A percentile compares a stretch with the other conserved stretches of the same genome.
Conservation (phyloP, 495 filamentous ascomycete species). For the Podospora didyma region DNA sequence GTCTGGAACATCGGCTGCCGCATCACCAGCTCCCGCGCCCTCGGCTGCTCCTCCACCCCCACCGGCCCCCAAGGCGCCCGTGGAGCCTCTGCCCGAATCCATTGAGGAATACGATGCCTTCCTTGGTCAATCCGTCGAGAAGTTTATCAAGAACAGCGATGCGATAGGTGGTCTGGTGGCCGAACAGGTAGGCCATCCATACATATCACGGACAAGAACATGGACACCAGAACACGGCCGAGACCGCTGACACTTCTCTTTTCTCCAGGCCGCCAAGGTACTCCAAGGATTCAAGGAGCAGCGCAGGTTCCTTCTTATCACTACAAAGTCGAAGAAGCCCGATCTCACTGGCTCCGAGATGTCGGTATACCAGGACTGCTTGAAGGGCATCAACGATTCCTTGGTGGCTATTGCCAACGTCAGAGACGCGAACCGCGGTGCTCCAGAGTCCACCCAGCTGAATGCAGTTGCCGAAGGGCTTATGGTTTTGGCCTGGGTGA, state of each 20-base stretch:
- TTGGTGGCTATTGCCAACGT: slow-evolving; percentile 73
- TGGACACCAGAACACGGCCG: neutral
- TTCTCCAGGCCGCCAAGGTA: slow-evolving; percentile 31
- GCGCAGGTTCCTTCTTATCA: slow-evolving; percentile 80
- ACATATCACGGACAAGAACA: neutral
- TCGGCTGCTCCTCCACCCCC: slow-evolving; percentile 14
- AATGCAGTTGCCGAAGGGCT: slow-evolving; percentile 87
- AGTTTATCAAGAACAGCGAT: slow-evolving; percentile 73
- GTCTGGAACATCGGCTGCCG: slow-evolving; percentile 12
- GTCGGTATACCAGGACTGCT: slow-evolving; percentile 58
- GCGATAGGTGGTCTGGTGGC: slow-evolving; percentile 72
- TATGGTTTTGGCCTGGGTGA: slow-evolving; percentile 79
- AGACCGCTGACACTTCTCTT: neutral
- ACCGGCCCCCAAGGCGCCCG: slow-evolving; percentile 30
- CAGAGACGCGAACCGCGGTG: slow-evolving; percentile 70
- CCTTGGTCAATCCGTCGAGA: slow-evolving; percentile 68
- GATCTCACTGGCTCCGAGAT: slow-evolving; percentile 62
- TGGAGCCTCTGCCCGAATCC: slow-evolving; percentile 64
- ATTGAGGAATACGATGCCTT: slow-evolving; percentile 84
- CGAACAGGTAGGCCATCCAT: slow-evolving; percentile 58
- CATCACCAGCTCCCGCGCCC: slow-evolving; percentile 23
- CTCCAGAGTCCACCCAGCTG: slow-evolving; percentile 69
- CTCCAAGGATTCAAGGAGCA: slow-evolving; percentile 66
- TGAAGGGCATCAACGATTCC: slow-evolving; percentile 77
- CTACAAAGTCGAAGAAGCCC: slow-evolving; percentile 90